Conservation (phyloP, 1,139 yeast genomes). For the Petasospora rhodanensis region DNA sequence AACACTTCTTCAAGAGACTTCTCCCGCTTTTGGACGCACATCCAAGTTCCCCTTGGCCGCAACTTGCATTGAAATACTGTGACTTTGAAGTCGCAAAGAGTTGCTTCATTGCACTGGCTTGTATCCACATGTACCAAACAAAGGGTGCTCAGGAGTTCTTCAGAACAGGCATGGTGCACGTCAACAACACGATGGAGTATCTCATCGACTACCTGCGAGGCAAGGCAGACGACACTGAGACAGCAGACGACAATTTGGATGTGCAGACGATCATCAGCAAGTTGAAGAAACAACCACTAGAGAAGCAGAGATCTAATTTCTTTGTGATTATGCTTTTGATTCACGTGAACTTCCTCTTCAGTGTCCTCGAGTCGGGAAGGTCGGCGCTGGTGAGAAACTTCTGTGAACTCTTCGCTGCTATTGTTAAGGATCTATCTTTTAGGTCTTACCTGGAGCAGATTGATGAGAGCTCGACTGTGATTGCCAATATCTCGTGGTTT, state of each 20-base stretch:
- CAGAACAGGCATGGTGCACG: constrained; percentile 45
- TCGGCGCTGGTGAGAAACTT: constrained; percentile 45
- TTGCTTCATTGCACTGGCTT: constrained; percentile 48
- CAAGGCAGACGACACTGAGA: constrained; percentile 15
- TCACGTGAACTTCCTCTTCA: constrained; percentile 47
- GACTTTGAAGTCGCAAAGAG: constrained; percentile 52
- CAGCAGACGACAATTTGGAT: constrained; percentile 23
- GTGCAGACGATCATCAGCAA: constrained; percentile 31
- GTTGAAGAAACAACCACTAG: constrained; percentile 31
- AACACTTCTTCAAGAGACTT: constrained; percentile 48
- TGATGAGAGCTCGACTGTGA: constrained; percentile 41
- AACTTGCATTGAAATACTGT: constrained; percentile 48
- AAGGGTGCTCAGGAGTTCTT: constrained; percentile 47
- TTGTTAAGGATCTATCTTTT: constrained; percentile 39
- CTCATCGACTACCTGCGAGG: constrained; percentile 35
- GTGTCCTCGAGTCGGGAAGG: constrained; percentile 48
- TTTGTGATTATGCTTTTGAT: constrained; percentile 47
- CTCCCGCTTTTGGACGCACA: constrained; percentile 50
- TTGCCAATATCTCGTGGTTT: constrained; percentile 51
- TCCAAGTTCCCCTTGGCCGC: constrained; percentile 57
- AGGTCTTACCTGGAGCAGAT: constrained; percentile 34
- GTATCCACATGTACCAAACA: constrained; percentile 49
- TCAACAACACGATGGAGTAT: constrained; percentile 49
- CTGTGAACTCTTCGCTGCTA: constrained; percentile 44
- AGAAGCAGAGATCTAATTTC: constrained; percentile 38